Evolutionary conservation across 1,284 basidiomycete species (phyloP).

Genomic region (Ceratobasidium sp.): DNA sequence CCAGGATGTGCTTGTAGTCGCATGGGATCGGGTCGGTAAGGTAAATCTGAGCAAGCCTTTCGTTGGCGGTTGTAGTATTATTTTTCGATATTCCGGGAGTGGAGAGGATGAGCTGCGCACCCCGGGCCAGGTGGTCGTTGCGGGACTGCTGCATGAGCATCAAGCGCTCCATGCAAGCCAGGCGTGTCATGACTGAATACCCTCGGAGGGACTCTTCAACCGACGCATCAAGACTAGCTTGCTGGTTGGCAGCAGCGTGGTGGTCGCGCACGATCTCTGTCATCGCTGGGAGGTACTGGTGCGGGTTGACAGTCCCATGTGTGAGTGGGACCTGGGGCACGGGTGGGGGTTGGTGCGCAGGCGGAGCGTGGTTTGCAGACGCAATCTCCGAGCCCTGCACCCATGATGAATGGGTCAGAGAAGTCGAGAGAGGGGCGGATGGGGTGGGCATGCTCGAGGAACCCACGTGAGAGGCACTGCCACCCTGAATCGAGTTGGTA

Average conservation of each 20-base stretch:
- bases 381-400: no score
- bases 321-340: no score
- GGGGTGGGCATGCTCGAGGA: no score
- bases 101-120: background rate
- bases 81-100: background rate
- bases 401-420: no score
- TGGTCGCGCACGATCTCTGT: background rate
- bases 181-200: background rate
- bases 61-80: background rate
- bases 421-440: no score
- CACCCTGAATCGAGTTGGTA: no score
- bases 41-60: background rate
- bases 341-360: no score
- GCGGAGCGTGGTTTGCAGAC: no score
- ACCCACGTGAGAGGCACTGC: no score
- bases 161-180: background rate
- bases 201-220: background rate
- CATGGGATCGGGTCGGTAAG: background rate
- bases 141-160: background rate
- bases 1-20: background rate
- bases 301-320: no score
- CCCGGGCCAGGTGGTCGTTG: background rate
- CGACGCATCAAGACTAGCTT: background rate
- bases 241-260: background rate
- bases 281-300: no score